phyloP scores from a whole-genome alignment of 2,329 filamentous ascomycete genomes.

The Podosphaera xanthii region DNA sequence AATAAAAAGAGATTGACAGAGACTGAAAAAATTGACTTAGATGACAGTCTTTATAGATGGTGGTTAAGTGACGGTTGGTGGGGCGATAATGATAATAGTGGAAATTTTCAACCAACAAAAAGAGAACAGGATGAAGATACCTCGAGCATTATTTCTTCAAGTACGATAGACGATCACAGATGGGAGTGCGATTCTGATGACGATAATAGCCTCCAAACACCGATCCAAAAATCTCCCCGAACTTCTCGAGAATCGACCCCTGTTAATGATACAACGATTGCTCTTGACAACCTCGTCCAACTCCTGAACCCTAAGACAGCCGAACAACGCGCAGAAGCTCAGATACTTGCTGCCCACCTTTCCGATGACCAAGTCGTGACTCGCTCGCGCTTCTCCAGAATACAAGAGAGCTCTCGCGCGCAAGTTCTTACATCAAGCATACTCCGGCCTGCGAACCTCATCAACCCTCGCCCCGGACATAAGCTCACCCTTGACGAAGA shows the following conservation, averaged over 20 bases:
- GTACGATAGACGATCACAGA: conserved; percentile 22
- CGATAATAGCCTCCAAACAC: conserved; percentile 35
- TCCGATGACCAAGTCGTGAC: conserved; percentile 52
- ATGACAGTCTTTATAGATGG: conserved; percentile 57
- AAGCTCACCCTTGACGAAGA: conserved; percentile 34
- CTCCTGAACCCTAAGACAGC: conserved; percentile 60
- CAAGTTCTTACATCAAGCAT: conserved; percentile 36
- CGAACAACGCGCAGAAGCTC: conserved; percentile 62
- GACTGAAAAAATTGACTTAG: conserved; percentile 40
- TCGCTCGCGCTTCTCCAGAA: conserved; percentile 49
- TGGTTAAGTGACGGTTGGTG: conserved; percentile 71
- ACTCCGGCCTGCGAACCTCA: conserved; percentile 17
- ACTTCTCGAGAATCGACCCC: conserved; percentile 32
- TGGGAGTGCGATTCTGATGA: conserved; percentile 23
- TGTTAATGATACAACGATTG: conserved; percentile 36
- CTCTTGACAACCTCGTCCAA: conserved; percentile 46
- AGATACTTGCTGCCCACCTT: conserved; percentile 60
- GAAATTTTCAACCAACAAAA: conserved; percentile 42
- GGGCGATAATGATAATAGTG: conserved; percentile 60
- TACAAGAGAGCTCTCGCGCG: conserved; percentile 44
- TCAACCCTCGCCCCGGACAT: conserved; percentile 11
- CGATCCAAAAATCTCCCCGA: conserved; percentile 42
- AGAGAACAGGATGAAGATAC: conserved; percentile 42
- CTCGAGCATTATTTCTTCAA: conserved; percentile 55
- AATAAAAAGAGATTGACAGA: conserved; percentile 21